Base-by-base conservation (phyloP, 352 stramenopile genomes). In the Thalassiosira sp. region DNA sequence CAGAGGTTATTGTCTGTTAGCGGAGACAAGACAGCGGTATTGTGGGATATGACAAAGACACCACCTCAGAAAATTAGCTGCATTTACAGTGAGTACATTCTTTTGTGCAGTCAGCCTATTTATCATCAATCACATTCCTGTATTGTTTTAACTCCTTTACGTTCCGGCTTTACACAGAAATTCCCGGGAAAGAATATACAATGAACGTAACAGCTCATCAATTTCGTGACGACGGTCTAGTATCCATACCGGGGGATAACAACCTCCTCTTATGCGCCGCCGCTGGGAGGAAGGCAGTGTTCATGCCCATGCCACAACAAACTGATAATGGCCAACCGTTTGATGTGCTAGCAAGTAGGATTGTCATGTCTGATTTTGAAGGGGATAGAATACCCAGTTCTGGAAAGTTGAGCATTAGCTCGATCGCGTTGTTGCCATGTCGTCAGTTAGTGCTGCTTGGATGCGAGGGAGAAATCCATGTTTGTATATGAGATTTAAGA, bases 311-410 rank as follows among this genome's bases (percentile, higher is more conserved):
- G 43, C 56, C 64, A 22, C 49, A 42, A 31, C 15, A 42, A 62
- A 16, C 5, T 5, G 15, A 31, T 20, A 16, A 37, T 18, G 33
- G 57, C 8, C 11, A 45, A 43, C n/a, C 42, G 3, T 16, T 37
- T 5, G 60, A 72, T 20, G 60, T 68, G 15, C 57, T 63, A 48
- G 69, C 69, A 33, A 58, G 58, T 35, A 60, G 69, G 51, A 63
- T 68, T 27, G 69, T 78, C 0, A 78, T 78, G 69, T 57, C 28
- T 72, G 49, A 78, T 49, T 72, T 46, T 35, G 69, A 72, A 65
- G 52, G 60, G 10, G 72, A 59, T 67, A 59, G 35, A 8, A 71
- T 78, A 49, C 22, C 59, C n/a, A 78, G 69, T 31, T 65, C 69
- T 0, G 60, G 49, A 42, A 78, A 78, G 48, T 57, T 78, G 13